Base-by-base conservation (phyloP, 2,329 filamentous ascomycete genomes). In the Aspergillus sp. region DNA sequence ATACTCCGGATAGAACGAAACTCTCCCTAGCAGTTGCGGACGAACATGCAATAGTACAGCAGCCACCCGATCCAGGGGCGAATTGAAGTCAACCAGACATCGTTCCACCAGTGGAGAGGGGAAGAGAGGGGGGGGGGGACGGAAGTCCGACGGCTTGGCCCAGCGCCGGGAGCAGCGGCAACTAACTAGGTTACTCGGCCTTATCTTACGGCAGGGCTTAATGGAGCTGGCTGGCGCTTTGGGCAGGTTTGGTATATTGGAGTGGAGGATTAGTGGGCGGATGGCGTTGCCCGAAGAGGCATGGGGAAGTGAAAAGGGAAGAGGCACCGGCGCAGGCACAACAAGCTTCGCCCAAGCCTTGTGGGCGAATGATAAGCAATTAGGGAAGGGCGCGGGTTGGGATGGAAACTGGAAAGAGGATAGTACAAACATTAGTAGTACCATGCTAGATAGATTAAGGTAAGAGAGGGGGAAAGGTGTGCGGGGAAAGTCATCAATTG, bases 311-410 rank as follows among this genome's bases (percentile, higher is more conserved):
- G 19, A 21, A 11, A 13, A 48, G 21, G 44, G 44, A n/a, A 27
- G 23, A n/a, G 56, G n/a, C 23, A 39, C 36, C 56, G 48, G 47
- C 47, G 47, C 25, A 17, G 36, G 38, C 19, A 47, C 48, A 47
- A 32, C 58, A 60, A 60, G 58, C 58, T 60, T 60, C 30, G 2
- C 13, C 41, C 49, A 57, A 60, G 54, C 49, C 47, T 57, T 38
- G 51, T 38, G 27, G 47, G n/a, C 48, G 47, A 60, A 60, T 57
- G 8, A 54, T 38, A 57, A 48, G 48, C 54, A 49, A 36, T 36
- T 13, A 6, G n/a, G n/a, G 41, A 11, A 10, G 25, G 47, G 19
- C 23, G 15, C n/a, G 25, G 32, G 32, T 36, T 36, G 32, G 32
- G 11, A 13, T 36, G 32, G 11, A 11, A 11, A 32, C 30, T 32